These are phyloP conservation scores for Arthrobotrys conoides DNA, from an alignment of 2,329 filamentous ascomycete species.

Conservation along the genomic window DNA sequence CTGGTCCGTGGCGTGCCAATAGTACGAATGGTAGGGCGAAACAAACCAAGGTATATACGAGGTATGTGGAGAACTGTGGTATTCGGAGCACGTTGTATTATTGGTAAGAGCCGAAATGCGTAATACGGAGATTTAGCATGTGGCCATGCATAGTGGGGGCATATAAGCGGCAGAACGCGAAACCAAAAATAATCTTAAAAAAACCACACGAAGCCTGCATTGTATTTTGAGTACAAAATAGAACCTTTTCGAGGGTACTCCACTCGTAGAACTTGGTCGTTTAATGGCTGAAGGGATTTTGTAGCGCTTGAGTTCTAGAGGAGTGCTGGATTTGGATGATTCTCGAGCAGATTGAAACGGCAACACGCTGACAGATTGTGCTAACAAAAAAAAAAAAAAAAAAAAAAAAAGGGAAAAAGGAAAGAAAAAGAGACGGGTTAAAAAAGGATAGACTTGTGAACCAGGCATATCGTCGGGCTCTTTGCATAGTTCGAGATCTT, in stretches of 20 bases:
- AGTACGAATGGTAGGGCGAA: neutral
- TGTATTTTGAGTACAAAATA: neutral
- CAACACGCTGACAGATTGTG: too few relatives aligned
- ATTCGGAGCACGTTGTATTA: neutral
- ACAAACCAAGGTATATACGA: neutral
- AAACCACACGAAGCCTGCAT: neutral
- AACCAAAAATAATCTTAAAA: conserved; percentile 9
- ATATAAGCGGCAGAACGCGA: neutral
- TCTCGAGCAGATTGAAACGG: too few relatives aligned
- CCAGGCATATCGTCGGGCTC: too few relatives aligned
- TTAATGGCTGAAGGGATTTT: too few relatives aligned
- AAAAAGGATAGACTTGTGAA: too few relatives aligned
- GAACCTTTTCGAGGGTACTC: neutral
- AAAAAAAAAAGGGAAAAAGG: too few relatives aligned
- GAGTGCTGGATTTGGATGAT: too few relatives aligned
- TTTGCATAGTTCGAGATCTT: too few relatives aligned
- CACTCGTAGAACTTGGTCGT: neutral
- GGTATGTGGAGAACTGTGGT: neutral
- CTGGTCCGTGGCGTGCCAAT: too few relatives aligned
- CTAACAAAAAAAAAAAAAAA: too few relatives aligned
- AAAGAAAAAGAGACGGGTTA: too few relatives aligned
- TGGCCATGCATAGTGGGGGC: neutral
- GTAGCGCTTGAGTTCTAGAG: too few relatives aligned
- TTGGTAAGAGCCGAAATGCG: neutral
- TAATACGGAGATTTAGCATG: conserved; percentile 14